phyloP scores from a whole-genome alignment of 495 filamentous ascomycete genomes.

The Xylaria nigripes region DNA sequence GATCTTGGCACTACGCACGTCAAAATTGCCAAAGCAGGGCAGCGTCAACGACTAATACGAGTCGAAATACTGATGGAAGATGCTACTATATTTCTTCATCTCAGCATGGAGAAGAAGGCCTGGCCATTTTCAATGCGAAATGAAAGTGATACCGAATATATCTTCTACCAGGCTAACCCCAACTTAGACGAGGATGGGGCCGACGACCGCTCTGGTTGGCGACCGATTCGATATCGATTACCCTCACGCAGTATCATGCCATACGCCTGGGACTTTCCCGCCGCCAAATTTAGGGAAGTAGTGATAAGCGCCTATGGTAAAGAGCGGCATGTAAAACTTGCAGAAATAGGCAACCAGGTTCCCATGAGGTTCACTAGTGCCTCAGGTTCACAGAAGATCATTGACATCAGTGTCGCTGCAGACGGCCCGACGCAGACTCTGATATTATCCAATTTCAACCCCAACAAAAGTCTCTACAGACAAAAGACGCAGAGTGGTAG shows the following conservation, averaged over 20 bases:
- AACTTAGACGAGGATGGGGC: conserved; percentile 71
- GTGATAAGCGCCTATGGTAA: conserved; percentile 70
- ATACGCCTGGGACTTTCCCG: conserved; percentile 98
- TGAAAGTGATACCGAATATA: conserved; percentile 91
- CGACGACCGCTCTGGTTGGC: conserved; percentile 77
- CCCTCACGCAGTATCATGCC: conserved; percentile 97
- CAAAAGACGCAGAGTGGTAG: conserved; percentile 62
- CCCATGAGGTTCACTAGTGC: conserved; percentile 68
- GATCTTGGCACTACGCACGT: conserved; percentile 86
- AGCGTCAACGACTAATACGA: conserved; percentile 80
- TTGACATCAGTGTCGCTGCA: conserved; percentile 91
- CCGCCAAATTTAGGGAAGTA: conserved; percentile 90
- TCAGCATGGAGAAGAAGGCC: conserved; percentile 81
- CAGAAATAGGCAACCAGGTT: conserved; percentile 90
- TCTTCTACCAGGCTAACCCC: conserved; percentile 77
- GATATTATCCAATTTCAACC: conserved; percentile 88
- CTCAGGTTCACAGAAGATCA: conserved; percentile 62
- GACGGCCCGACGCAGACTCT: conserved; percentile 93
- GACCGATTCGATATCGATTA: conserved; percentile 84
- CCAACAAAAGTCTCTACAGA: conserved; percentile 88
- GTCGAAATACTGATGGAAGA: conserved; percentile 86
- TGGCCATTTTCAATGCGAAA: conserved; percentile 99
- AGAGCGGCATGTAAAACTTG: conserved; percentile 83
- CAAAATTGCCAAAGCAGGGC: conserved; percentile 82
- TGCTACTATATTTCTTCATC: conserved; percentile 84